These are phyloP conservation scores for Trichosporon asahii DNA, from an alignment of 1,284 basidiomycete species.

Conservation along the genomic window DNA sequence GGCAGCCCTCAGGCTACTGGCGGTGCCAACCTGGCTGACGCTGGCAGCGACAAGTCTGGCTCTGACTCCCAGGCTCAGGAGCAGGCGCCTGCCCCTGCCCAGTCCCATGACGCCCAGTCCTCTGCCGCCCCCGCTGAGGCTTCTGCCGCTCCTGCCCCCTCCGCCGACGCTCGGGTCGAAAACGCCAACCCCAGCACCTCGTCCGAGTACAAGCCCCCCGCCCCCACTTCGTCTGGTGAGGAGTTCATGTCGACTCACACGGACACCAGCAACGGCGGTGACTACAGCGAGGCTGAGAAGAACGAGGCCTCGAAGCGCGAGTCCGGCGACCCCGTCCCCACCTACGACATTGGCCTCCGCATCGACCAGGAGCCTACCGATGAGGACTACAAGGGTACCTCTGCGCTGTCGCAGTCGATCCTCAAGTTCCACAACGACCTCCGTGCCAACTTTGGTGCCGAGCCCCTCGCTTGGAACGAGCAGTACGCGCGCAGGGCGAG, in stretches of 20 bases:
- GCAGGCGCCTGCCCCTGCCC: background rate
- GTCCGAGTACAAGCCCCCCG: background rate
- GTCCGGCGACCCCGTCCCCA: conserved; percentile 12
- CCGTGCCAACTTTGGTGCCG: conserved; percentile 15
- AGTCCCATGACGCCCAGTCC: background rate
- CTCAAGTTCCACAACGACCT: conserved; percentile 20
- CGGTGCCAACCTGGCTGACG: too few species aligned
- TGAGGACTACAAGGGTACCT: conserved; percentile 24
- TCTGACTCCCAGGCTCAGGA: background rate
- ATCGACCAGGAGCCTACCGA: conserved; percentile 31
- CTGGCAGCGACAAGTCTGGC: background rate
- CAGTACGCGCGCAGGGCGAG: conserved; percentile 2
- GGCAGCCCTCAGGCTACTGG: background rate
- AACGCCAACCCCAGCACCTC: background rate
- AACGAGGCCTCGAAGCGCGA: background rate
- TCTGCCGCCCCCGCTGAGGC: background rate
- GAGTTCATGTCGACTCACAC: conserved; percentile 3
- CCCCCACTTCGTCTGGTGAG: conserved; percentile 5
- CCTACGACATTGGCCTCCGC: conserved; percentile 25
- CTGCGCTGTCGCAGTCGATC: conserved; percentile 7
- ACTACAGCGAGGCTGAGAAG: background rate
- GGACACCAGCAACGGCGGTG: background rate
- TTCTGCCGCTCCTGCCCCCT: background rate
- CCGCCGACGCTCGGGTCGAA: background rate
- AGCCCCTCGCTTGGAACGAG: conserved; percentile 13